A percentile compares a stretch with the other conserved stretches of the same genome.
These are phyloP conservation scores for Oemleria cerasiformis DNA, from an alignment of 306 rosid genomes.

Conservation along the genomic window DNA sequence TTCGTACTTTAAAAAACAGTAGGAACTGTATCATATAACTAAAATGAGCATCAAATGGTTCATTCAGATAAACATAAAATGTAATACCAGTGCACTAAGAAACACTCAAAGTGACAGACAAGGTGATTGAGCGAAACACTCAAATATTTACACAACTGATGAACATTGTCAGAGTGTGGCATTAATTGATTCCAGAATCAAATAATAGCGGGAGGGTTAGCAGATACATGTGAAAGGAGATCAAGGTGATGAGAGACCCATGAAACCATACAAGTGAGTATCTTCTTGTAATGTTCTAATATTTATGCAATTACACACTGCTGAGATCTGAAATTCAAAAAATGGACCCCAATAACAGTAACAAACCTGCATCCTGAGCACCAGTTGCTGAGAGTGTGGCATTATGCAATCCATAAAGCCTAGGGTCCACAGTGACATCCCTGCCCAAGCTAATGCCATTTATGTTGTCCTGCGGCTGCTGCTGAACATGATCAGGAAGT, in stretches of 20 bases:
- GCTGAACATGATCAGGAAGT: conserved; percentile 19
- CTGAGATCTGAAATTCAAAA: neutral
- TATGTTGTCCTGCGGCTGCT: conserved; percentile 34
- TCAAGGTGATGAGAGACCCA: neutral
- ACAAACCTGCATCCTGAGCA: conserved; percentile 36
- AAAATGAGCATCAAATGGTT: neutral
- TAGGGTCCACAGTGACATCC: conserved; percentile 12
- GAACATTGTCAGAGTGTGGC: neutral
- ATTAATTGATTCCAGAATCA: neutral
- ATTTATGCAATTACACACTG: conserved; percentile 2
- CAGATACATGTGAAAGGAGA: neutral
- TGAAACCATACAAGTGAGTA: neutral
- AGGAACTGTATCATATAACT: neutral
- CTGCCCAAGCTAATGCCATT: conserved; percentile 22
- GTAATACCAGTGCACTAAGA: neutral
- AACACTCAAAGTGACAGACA: neutral
- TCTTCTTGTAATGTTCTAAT: neutral
- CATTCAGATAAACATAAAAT: neutral
- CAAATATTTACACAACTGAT: neutral
- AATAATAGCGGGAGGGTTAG: neutral
- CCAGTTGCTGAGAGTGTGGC: conserved; percentile 13
- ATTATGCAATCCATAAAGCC: conserved; percentile 16
- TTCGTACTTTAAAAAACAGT: neutral
- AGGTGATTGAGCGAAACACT: neutral
- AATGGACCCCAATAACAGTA: conserved; percentile 12